Base-by-base conservation (phyloP, 208 protist species). In the Trypanosoma melophagium region DNA sequence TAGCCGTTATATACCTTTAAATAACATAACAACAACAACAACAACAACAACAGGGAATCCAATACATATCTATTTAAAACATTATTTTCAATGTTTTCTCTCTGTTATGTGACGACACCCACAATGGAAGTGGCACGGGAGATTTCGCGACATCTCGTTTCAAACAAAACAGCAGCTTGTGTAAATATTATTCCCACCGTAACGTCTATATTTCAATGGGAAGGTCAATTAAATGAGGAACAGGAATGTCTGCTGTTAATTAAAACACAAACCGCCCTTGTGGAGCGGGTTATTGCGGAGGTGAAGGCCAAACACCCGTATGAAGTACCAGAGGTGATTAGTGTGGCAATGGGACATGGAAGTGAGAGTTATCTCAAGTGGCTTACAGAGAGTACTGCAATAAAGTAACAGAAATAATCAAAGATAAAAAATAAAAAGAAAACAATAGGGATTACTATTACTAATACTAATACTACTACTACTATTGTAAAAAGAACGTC, bases 181-280 rank as follows among this genome's bases (percentile, higher is more conserved):
- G 83, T 89, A 13, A 89, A 89, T 66, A 80, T 89, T 42, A 64
- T 84, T n/a, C 83, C 83, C 10, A 21, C 51, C 35, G 60, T 89
- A 10, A 81, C 66, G 2, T 86, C 75, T 45, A 65, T 88, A 13
- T 90, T 82, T 65, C 25, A 41, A 2, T 90, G 84, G 84, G 58
- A 90, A 47, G 78, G 79, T 21, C 56, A 60, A 28, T 22, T 90
- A 2, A 19, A 77, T 17, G 65, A 77, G 51, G 80, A 86, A 40
- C 49, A 71, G 35, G 82, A 92, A 63, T 66, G 38, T 41, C 65
- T 90, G 38, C 62, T 87, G 64, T 82, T 94, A 59, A 80, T 91
- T n/a, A 88, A 91, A 57, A 88, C 79, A 25, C 66, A 75, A 40
- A 84, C 69, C 16, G 28, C 59, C 3, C 67, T 69, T 42, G 63